Base-by-base conservation (phyloP, 2,329 filamentous ascomycete genomes). In the Epichloe elymi region DNA sequence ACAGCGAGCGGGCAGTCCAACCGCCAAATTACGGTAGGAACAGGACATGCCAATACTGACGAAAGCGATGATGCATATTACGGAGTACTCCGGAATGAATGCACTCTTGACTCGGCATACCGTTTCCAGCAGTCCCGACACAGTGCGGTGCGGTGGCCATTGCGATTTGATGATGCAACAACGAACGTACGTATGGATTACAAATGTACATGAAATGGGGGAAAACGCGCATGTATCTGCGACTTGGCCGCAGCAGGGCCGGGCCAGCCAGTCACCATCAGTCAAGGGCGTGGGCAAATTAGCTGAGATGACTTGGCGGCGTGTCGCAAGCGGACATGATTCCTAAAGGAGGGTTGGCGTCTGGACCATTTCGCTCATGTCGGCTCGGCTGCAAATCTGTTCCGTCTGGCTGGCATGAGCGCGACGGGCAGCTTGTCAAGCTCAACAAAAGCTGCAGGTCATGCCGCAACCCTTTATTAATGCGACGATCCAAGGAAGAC, bases 281-380 rank as follows among this genome's bases (percentile, higher is more conserved):
- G 37, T 14, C 8, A 39, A 33, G 37, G 8, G n/a, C 11, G 19
- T 30, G 40, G n/a, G 35, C 26, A 6, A 17, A 30, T 30, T 26
- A 12, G 35, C 47, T 30, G 39, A 17, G 26, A 49, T 36, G 51
- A 30, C 46, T 10, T 10, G 46, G 42, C 35, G 49, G 42, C 38
- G 42, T 50, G 44, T 56, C 44, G 53, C 50, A 49, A 53, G 47
- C 56, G 56, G 57, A 55, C 54, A 46, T 56, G 54, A 51, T 59
- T 52, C 57, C 57, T 53, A n/a, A 54, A 55, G 55, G 17, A 53
- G 55, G 23, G 44, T 50, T 54, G 52, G 54, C 33, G 51, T 43
- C 30, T 15, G 17, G 35, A 35, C 26, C 26, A 40, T 41, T 37
- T 38, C 19, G 23, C 49, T 30, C 39, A 19, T 8, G 14, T 43